Base-by-base conservation (phyloP, 129 eudicot genomes). In the Flaveria linearis region DNA sequence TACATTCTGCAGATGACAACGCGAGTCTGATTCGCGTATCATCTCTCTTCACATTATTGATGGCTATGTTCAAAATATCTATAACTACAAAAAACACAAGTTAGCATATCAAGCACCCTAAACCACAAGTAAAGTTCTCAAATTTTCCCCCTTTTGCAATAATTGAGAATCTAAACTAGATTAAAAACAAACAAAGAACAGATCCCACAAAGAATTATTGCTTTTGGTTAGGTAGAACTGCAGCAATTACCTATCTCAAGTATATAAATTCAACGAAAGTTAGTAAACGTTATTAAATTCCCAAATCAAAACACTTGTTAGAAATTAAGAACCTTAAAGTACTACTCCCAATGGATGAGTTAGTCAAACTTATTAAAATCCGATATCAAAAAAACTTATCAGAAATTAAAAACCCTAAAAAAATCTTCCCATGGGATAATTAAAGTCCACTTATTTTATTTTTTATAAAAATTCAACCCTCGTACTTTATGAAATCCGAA, bases 201-300 rank as follows among this genome's bases (percentile, higher is more conserved):
- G 81, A 78, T 76, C 87, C 84, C 79, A 65, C 16, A 69, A 45
- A 61, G n/a, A 61, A 52, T 52, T 52, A 52, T 52, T 52, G 58
- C 9, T 52, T 15, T 52, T 52, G 16, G 58, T 4, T 52, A n/a
- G 58, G 5, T 49, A 49, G 53, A 11, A 2, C 16, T 45, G 50
- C 50, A 45, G 11, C 50, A 45, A 45, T 5, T 45, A 8, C 11
- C 14, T 12, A 45, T 45, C 55, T 50, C 5, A 50, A 13, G 55
- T 50, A 14, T 50, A 50, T 14, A 50, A 50, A 50, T 50, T 50
- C n/a, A 50, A 14, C 75, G 63, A 82, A 70, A 70, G 56, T 64
- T 47, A 81, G 75, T 62, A 65, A 47, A 52, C 4, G 58, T 45
- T 68, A 51, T 56, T 68, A 74, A 53, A 79, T 51, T 69, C 82